Evolutionary conservation across 768 basidiomycete species (phyloP).

Genomic region (Chalciporus chontae): DNA sequence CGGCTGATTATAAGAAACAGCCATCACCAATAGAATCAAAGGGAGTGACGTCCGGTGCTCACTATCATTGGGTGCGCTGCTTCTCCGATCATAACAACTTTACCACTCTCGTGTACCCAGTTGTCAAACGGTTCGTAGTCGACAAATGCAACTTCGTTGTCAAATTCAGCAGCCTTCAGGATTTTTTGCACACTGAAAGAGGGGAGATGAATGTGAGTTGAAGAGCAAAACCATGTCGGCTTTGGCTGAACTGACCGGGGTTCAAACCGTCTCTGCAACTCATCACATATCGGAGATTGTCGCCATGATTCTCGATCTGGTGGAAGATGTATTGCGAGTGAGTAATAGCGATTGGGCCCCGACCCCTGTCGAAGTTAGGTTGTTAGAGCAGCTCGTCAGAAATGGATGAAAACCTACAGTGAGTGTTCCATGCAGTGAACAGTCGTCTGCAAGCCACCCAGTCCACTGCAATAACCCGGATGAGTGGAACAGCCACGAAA

Average conservation of each 20-base stretch:
- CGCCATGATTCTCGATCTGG: not conserved
- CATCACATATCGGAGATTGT: conserved; percentile 10
- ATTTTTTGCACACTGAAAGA: conserved; percentile 18
- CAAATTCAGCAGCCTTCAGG: conserved; percentile 10
- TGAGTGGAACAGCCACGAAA: not conserved
- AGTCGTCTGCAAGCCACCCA: conserved; percentile 22
- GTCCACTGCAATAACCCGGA: conserved; percentile 11
- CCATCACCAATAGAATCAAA: not conserved
- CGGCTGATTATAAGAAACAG: conserved; percentile 35
- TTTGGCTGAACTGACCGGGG: conserved; percentile 11
- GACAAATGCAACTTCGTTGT: conserved; percentile 31
- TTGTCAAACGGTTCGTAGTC: conserved; percentile 39
- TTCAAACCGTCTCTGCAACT: conserved; percentile 20
- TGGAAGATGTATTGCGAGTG: conserved; percentile 10
- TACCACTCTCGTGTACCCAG: conserved; percentile 48
- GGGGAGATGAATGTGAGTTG: not conserved
- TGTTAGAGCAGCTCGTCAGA: not conserved
- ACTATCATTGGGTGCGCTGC: conserved; percentile 57
- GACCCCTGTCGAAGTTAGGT: conserved; percentile 5
- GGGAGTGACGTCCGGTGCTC: not conserved
- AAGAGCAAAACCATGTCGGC: not conserved
- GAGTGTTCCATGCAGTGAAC: conserved; percentile 14
- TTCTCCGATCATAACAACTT: conserved; percentile 53
- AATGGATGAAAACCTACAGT: conserved; percentile 10
- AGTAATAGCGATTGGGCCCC: conserved; percentile 14